These are phyloP conservation scores for Pythium utonaiense DNA, from an alignment of 352 stramenopile genomes.

Conservation along the genomic window DNA sequence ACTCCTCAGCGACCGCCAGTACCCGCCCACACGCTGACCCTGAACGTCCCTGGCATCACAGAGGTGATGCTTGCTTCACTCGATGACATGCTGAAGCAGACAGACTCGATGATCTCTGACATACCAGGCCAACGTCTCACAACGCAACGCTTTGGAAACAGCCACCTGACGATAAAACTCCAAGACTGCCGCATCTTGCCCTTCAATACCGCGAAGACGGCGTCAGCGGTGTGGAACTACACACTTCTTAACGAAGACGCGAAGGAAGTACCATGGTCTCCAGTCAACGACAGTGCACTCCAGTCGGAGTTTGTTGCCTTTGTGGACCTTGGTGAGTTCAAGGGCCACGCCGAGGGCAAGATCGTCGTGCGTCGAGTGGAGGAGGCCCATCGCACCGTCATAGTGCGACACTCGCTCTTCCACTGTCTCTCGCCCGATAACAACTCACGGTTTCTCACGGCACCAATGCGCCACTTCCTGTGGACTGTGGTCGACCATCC, in stretches of 20 bases:
- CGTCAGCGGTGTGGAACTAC: constrained; percentile 6
- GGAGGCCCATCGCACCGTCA: neutral
- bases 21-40: neutral
- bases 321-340: neutral
- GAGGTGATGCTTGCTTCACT: neutral
- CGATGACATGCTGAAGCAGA: neutral
- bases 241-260: neutral
- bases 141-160: neutral
- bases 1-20: neutral
- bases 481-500: constrained; percentile 3
- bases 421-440: neutral
- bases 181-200: constrained; percentile 1
- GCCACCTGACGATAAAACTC: neutral
- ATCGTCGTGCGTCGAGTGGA: constrained; percentile 5
- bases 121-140: constrained; percentile 1
- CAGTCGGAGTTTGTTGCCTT: constrained; percentile 3
- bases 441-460: neutral
- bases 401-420: constrained; percentile 2
- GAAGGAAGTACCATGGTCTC: neutral
- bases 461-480: constrained; percentile 2
- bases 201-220: neutral
- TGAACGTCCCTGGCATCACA: neutral
- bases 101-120: constrained; percentile 10
- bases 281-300: neutral
- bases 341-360: neutral